These are phyloP conservation scores for Fusarium tuaranense DNA, from an alignment of 2,329 filamentous ascomycete species.

Conservation along the genomic window DNA sequence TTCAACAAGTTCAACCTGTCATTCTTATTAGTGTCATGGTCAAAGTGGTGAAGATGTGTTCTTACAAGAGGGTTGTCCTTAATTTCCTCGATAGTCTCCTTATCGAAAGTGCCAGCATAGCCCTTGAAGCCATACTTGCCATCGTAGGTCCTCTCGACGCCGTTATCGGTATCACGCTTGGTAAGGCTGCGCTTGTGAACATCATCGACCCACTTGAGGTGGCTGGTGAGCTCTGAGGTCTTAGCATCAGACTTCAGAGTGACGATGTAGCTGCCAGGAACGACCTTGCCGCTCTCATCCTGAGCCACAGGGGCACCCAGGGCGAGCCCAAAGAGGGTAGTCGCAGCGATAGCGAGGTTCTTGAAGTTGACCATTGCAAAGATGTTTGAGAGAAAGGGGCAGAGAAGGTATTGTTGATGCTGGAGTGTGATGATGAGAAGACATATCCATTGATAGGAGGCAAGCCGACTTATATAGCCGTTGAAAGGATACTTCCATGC, in stretches of 20 bases:
- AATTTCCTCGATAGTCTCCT: constrained; percentile 55
- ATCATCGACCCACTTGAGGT: constrained; percentile 62
- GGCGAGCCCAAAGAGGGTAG: constrained; percentile 39
- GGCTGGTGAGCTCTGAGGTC: constrained; percentile 57
- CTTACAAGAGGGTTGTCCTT: constrained; percentile 56
- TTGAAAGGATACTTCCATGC: background rate
- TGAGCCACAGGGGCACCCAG: constrained; percentile 38
- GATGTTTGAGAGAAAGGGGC: constrained; percentile 4
- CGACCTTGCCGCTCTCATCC: constrained; percentile 35
- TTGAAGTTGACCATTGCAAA: constrained; percentile 47
- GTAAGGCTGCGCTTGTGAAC: constrained; percentile 66
- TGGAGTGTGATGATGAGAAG: constrained; percentile 27
- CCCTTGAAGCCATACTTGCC: constrained; percentile 51
- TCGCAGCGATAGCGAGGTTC: constrained; percentile 41
- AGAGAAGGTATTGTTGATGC: constrained; percentile 9
- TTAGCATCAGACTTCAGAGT: constrained; percentile 67
- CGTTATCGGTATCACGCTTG: constrained; percentile 55
- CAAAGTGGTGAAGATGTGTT: background rate
- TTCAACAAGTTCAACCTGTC: constrained; percentile 47
- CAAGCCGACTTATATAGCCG: constrained; percentile 37
- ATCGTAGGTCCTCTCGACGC: constrained; percentile 47
- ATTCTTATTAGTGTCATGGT: constrained; percentile 1
- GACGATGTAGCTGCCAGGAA: constrained; percentile 67
- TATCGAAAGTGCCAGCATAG: constrained; percentile 58
- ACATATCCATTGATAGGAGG: constrained; percentile 3